Conservation (phyloP, 345 rosid genomes). For the Anacardium occidentale region DNA sequence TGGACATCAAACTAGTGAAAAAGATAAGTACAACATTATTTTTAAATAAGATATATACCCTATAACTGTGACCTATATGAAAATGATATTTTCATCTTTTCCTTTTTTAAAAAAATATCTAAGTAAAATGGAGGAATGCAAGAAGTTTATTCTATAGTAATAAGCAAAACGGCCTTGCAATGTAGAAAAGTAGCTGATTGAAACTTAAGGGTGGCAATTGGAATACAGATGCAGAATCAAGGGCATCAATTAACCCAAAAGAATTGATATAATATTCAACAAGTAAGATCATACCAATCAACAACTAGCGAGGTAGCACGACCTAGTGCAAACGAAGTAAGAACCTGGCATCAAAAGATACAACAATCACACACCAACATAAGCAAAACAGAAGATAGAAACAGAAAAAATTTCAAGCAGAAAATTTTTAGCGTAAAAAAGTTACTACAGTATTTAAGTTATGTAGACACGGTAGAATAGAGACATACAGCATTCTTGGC, state of each 20-base stretch:
- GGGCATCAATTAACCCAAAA: background rate
- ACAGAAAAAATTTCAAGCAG: background rate
- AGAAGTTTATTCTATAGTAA: background rate
- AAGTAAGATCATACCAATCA: constrained; percentile 56
- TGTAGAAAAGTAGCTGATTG: background rate
- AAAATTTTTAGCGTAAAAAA: background rate
- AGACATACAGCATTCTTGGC: constrained; percentile 92
- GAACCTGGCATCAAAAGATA: constrained; percentile 49
- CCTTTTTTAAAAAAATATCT: background rate
- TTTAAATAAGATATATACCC: too few species aligned
- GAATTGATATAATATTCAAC: background rate
- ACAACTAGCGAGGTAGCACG: constrained; percentile 98
- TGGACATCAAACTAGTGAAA: too few species aligned
- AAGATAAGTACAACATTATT: too few species aligned
- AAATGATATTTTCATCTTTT: background rate
- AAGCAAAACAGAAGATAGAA: background rate
- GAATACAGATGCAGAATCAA: background rate
- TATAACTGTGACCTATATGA: background rate
- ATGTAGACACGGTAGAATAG: constrained; percentile 13
- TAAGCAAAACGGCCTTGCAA: background rate
- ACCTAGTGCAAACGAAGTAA: constrained; percentile 96
- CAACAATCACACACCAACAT: background rate
- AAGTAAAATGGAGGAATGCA: background rate
- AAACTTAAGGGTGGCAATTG: background rate
- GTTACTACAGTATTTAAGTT: background rate